Evolutionary conservation across 2,329 filamentous ascomycete species (phyloP), one percentile per base, ranked within the genome.

Genomic region (Basipetospora chlamydospora): DNA sequence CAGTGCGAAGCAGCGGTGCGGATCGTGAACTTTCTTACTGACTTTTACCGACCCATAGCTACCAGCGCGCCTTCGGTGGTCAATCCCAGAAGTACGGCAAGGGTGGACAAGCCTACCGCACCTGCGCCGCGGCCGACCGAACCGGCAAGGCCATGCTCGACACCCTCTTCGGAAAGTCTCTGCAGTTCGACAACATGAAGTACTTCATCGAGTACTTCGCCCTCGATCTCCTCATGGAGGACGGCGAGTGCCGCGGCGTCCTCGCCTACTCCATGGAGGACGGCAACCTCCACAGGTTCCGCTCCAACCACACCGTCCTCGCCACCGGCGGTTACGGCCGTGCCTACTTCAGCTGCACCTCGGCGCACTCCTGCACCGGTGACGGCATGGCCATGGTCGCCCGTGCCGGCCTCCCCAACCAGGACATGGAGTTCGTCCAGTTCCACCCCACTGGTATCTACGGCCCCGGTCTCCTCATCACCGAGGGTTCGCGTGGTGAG

Each of bases 171-270:
- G 90, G 90, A 52, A 88, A 95, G 67, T 95, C 87, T 37, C 75
- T 96, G 43, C 73, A 84, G 56, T 37, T 37, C 28, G 86, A 96
- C 73, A 94, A 95, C 72, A 95, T 88, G 55, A 95, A 95, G 70
- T 98, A 95, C 73, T 96, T 98, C 66, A 95, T 98, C 60, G 90
- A 96, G 64, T 96, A 87, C 72, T 98, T 96, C 59, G 90, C 87
- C 50, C 73, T 93, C 47, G 90, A 96, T 57, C 67, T 96, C 61
- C 81, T 98, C 52, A 96, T 96, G 90, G 81, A 95, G 65, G 83
- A 92, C 52, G 88, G 88, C 42, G 82, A 88, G 61, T 96, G 88
- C 70, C 87, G 87, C 48, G 90, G 90, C 74, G 83, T 96, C 47
- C 71, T 96, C 47, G 88, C 88, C 41, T 95, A 95, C 66, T 96